Percentiles rank a stretch among this genome's conserved stretches.
phyloP scores from a whole-genome alignment of 164 flowering plant genomes.

The Umbilicus rupestris region DNA sequence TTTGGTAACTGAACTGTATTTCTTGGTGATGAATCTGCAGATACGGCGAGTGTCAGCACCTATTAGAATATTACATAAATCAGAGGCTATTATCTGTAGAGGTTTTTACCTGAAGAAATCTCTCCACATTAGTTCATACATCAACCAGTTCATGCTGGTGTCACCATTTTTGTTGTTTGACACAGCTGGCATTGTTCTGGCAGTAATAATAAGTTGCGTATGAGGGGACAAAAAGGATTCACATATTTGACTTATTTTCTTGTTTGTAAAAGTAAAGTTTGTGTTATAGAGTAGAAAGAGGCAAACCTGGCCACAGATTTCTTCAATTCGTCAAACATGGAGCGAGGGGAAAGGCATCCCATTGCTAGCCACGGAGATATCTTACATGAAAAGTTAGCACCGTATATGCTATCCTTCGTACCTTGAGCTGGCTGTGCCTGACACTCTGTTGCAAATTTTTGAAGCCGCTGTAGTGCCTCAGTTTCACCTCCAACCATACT shows the following conservation, averaged over 20 bases:
- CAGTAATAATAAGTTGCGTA: constrained; percentile 10
- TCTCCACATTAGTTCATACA: constrained; percentile 93
- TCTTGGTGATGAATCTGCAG: constrained; percentile 86
- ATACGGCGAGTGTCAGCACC: not conserved
- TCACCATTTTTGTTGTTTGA: constrained; percentile 40
- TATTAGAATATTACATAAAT: not conserved
- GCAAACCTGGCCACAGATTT: constrained; percentile 53
- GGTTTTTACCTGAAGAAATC: constrained; percentile 97
- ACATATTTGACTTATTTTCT: too few species aligned
- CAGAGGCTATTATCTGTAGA: not conserved
- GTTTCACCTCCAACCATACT: constrained; percentile 87
- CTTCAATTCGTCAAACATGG: constrained; percentile 82
- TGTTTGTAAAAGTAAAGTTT: not conserved
- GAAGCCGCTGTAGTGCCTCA: constrained; percentile 73
- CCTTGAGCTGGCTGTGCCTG: constrained; percentile 61
- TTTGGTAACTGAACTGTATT: constrained; percentile 62
- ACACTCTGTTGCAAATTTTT: constrained; percentile 69
- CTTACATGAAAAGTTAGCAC: constrained; percentile 92
- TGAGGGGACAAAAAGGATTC: constrained; percentile 9
- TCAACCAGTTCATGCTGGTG: constrained; percentile 74
- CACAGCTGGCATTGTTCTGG: constrained; percentile 44
- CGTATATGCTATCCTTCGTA: constrained; percentile 55
- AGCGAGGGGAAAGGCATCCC: constrained; percentile 96
- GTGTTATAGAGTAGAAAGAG: not conserved
- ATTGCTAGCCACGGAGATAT: constrained; percentile 90